Evolutionary conservation across 371 early-diverging fungal species (phyloP).

Genomic region (Lichtheimia ornata): DNA sequence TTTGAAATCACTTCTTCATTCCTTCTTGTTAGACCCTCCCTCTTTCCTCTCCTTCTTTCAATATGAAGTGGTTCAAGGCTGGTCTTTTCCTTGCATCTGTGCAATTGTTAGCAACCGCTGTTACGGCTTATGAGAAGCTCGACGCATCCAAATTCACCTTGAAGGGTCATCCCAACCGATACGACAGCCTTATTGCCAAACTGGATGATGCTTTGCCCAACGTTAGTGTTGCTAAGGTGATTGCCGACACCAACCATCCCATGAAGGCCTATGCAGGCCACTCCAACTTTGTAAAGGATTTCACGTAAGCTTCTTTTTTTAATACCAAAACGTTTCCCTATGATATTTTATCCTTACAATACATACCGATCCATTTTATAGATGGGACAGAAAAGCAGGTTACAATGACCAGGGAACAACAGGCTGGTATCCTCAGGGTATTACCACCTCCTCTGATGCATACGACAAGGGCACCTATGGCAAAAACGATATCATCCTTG

Average conservation of each 20-base stretch:
- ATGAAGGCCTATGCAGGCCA: slow-evolving; percentile 1
- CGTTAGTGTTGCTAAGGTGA: slow-evolving; percentile 1
- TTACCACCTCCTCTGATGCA: slow-evolving; percentile 13
- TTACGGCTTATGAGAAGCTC: neutral
- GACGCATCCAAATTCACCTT: neutral
- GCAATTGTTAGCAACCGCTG: too few relatives aligned
- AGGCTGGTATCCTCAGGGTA: slow-evolving; percentile 14
- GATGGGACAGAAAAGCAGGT: slow-evolving; percentile 5
- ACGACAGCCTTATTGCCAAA: slow-evolving; percentile 5
- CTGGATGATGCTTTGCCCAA: slow-evolving; percentile 13
- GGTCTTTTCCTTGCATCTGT: too few relatives aligned
- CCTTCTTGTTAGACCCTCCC: too few relatives aligned
- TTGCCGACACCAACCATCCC: slow-evolving; percentile 8
- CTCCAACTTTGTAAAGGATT: slow-evolving; percentile 4
- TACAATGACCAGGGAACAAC: slow-evolving; percentile 6
- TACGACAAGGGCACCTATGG: slow-evolving; percentile 7
- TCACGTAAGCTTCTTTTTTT: neutral
- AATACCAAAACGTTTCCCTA: too few relatives aligned
- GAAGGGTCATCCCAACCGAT: neutral
- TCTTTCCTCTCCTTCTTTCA: too few relatives aligned
- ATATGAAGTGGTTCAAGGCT: too few relatives aligned
- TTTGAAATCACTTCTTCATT: too few relatives aligned
- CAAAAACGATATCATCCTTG: slow-evolving; percentile 2
- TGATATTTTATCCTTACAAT: too few relatives aligned
- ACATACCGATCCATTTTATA: too few relatives aligned